Conservation (phyloP, 306 rosid genomes). For the Malus sylvestris region DNA sequence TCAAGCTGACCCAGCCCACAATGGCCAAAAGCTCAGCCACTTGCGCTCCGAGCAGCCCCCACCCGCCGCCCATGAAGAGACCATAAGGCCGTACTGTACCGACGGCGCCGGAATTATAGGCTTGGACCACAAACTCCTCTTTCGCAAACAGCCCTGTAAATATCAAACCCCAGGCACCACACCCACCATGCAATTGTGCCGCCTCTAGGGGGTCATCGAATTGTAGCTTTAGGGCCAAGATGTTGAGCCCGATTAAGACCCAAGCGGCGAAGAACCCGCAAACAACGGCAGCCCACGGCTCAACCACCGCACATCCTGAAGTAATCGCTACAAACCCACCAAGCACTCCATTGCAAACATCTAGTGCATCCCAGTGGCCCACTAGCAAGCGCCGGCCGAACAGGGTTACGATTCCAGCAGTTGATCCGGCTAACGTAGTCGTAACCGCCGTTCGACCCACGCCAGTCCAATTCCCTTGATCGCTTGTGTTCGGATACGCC, state of each 20-base stretch:
- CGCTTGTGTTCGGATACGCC: conserved; percentile 24
- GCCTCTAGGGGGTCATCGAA: conserved; percentile 73
- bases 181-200: conserved; percentile 70
- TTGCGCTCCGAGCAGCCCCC: conserved; percentile 65
- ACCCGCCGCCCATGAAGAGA: conserved; percentile 61
- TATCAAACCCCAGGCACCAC: conserved; percentile 69
- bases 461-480: conserved; percentile 54
- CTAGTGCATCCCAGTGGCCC: conserved; percentile 69
- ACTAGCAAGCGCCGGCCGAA: conserved; percentile 45
- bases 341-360: conserved; percentile 65
- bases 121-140: conserved; percentile 47
- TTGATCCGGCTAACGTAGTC: conserved; percentile 52
- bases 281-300: conserved; percentile 65
- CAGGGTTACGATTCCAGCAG: conserved; percentile 42
- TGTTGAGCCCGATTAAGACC: conserved; percentile 58
- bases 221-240: conserved; percentile 43
- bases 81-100: conserved; percentile 49
- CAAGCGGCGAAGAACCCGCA: conserved; percentile 62
- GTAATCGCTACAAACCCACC: conserved; percentile 80
- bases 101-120: conserved; percentile 25
- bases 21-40: conserved; percentile 43
- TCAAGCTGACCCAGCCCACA: conserved; percentile 54
- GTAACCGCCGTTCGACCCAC: conserved; percentile 47
- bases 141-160: conserved; percentile 77
- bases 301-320: conserved; percentile 68